These are phyloP conservation scores for Verbascum thapsus DNA, from an alignment of 257 asterid genomes.

Conservation along the genomic window DNA sequence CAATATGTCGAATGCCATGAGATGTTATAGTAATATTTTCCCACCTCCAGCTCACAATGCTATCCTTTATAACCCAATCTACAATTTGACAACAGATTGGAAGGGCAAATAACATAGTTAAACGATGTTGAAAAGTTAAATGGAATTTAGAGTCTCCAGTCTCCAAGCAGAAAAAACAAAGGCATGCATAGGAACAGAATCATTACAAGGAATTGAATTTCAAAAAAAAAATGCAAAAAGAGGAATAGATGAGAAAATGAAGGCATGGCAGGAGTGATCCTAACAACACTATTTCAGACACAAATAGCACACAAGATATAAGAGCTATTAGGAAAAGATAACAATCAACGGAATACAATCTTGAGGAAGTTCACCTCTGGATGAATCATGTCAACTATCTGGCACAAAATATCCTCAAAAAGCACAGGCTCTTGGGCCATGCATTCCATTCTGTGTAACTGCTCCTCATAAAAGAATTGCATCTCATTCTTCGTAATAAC, in stretches of 20 bases:
- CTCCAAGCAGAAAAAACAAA: background rate
- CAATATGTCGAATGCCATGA: constrained; percentile 26
- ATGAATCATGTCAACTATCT: constrained; percentile 92
- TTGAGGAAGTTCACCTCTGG: constrained; percentile 70
- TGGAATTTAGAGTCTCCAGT: background rate
- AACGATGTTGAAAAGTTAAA: background rate
- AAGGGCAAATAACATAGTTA: constrained; percentile 5
- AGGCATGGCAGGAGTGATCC: constrained; percentile 15
- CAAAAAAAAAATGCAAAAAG: constrained; percentile 1
- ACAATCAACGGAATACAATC: constrained; percentile 4
- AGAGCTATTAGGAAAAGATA: constrained; percentile 1
- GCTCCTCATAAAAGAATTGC: constrained; percentile 99
- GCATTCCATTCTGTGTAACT: constrained; percentile 99
- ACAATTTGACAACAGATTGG: constrained; percentile 3
- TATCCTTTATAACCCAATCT: constrained; percentile 1
- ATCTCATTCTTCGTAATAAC: constrained; percentile 87
- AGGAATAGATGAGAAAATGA: background rate
- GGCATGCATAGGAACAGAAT: constrained; percentile 17
- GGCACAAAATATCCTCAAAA: constrained; percentile 98
- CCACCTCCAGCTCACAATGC: constrained; percentile 7
- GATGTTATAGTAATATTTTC: background rate
- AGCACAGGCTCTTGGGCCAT: constrained; percentile 99
- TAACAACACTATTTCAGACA: constrained; percentile 3
- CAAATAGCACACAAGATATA: constrained; percentile 14
- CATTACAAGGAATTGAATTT: constrained; percentile 18